Percentiles rank a stretch among this genome's conserved stretches.
phyloP scores from a whole-genome alignment of 306 rosid genomes.

The Dryas octopetala region DNA sequence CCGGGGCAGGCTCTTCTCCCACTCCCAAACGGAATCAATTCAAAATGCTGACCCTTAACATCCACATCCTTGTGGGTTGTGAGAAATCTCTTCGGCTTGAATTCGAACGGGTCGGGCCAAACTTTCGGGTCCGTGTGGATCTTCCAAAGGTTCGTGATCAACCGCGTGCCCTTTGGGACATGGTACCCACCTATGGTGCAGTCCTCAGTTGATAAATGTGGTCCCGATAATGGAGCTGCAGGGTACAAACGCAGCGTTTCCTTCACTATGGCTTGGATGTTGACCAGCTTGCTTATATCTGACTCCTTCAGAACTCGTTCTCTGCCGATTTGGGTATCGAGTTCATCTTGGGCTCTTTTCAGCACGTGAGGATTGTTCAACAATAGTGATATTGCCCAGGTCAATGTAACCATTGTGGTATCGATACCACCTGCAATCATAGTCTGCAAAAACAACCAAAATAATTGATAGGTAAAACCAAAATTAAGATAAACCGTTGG shows the following conservation, averaged over 20 bases:
- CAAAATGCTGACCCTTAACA: slow-evolving; percentile 27
- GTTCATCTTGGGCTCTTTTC: slow-evolving; percentile 19
- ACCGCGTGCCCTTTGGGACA: slow-evolving; percentile 40
- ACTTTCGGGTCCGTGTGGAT: slow-evolving; percentile 34
- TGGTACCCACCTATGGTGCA: slow-evolving; percentile 42
- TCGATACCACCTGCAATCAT: slow-evolving; percentile 23
- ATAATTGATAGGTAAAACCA: too few relatives aligned
- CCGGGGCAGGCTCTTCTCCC: slow-evolving; percentile 49
- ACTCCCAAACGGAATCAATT: slow-evolving; percentile 39
- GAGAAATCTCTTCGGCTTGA: slow-evolving; percentile 43
- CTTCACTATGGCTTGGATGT: slow-evolving; percentile 46
- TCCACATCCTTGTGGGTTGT: slow-evolving; percentile 26
- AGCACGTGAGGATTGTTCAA: slow-evolving; percentile 21
- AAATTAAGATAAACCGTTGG: too few relatives aligned
- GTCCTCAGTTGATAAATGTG: slow-evolving; percentile 38
- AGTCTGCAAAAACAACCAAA: not conserved
- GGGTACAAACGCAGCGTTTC: slow-evolving; percentile 57
- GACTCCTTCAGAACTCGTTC: not conserved
- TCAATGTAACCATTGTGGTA: slow-evolving; percentile 23
- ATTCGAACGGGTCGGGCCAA: slow-evolving; percentile 27
- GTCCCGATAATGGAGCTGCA: slow-evolving; percentile 25
- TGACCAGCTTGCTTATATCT: slow-evolving; percentile 31
- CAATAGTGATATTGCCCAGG: slow-evolving; percentile 21
- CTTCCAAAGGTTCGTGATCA: slow-evolving; percentile 44
- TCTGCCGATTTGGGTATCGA: slow-evolving; percentile 13